Conservation (phyloP, 2,329 filamentous ascomycete genomes). For the Cladophialophora immunda region DNA sequence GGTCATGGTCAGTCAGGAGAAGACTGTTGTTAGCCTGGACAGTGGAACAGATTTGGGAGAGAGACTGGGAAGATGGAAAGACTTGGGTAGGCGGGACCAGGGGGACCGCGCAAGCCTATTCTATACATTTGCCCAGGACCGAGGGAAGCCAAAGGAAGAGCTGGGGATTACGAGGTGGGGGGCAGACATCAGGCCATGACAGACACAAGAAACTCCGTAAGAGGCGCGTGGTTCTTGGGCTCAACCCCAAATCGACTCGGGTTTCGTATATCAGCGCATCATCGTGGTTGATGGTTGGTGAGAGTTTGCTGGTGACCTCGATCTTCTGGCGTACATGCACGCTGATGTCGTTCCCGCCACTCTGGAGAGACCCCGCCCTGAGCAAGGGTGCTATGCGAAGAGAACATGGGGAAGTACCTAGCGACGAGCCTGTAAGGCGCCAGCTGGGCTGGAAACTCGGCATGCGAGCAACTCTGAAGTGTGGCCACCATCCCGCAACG, state of each 20-base stretch:
- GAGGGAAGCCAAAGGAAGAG: not conserved
- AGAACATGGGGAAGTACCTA: constrained; percentile 27
- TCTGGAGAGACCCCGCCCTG: constrained; percentile 7
- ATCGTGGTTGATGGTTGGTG: constrained; percentile 16
- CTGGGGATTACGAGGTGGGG: constrained; percentile 15
- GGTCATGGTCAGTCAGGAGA: constrained; percentile 23
- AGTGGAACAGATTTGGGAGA: not conserved
- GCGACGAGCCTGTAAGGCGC: constrained; percentile 25
- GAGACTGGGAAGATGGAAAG: not conserved
- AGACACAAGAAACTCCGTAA: constrained; percentile 10
- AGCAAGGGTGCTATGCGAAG: constrained; percentile 1
- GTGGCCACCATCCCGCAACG: not conserved
- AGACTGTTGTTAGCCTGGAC: not conserved
- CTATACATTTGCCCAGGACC: constrained; percentile 6
- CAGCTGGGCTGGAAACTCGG: constrained; percentile 12
- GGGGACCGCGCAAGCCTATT: constrained; percentile 3
- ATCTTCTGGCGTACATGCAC: constrained; percentile 16
- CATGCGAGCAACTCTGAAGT: constrained; percentile 14
- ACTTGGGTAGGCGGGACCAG: not conserved
- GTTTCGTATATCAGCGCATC: constrained; percentile 13
- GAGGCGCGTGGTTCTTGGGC: constrained; percentile 11
- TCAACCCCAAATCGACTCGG: constrained; percentile 2
- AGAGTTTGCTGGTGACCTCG: constrained; percentile 6
- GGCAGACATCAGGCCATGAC: constrained; percentile 11
- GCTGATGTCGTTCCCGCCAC: constrained; percentile 17